Evolutionary conservation across 1,139 yeast species (phyloP).

Genomic region (Kluyveromyces sp.): DNA sequence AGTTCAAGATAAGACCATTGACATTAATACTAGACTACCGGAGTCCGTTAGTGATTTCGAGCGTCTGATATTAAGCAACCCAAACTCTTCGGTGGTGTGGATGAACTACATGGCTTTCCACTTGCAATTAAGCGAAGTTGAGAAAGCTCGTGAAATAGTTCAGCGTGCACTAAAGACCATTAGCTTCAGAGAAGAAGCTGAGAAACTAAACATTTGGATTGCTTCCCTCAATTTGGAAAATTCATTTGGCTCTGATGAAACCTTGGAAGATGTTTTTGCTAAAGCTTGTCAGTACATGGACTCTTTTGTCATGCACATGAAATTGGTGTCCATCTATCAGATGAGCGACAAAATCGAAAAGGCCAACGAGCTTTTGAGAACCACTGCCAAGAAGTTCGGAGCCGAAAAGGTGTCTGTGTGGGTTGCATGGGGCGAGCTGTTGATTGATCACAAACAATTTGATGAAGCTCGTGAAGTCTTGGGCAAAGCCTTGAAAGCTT

Average conservation of each 20-base stretch:
- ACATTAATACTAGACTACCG: slow-evolving; percentile 76
- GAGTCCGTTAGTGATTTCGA: slow-evolving; percentile 90
- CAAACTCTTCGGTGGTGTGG: slow-evolving; percentile 92
- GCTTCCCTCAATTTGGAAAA: slow-evolving; percentile 91
- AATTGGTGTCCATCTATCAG: slow-evolving; percentile 65
- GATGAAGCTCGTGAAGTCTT: slow-evolving; percentile 65
- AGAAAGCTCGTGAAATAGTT: slow-evolving; percentile 89
- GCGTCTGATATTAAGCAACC: slow-evolving; percentile 81
- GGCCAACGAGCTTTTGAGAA: slow-evolving; percentile 63
- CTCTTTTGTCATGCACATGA: slow-evolving; percentile 69
- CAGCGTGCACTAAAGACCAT: slow-evolving; percentile 89
- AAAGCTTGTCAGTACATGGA: slow-evolving; percentile 91
- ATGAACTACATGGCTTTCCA: slow-evolving; percentile 99
- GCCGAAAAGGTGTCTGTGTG: slow-evolving; percentile 58
- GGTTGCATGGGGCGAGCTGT: slow-evolving; percentile 71
- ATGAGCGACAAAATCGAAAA: slow-evolving; percentile 63
- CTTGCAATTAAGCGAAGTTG: slow-evolving; percentile 85
- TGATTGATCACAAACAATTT: slow-evolving; percentile 49
- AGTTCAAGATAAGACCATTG: slow-evolving; percentile 78
- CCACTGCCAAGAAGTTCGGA: slow-evolving; percentile 77
- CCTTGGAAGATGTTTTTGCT: slow-evolving; percentile 72
- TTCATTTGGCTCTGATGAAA: slow-evolving; percentile 81
- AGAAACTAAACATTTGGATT: slow-evolving; percentile 91
- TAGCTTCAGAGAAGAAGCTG: slow-evolving; percentile 86
- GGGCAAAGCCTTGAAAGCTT: slow-evolving; percentile 62